Evolutionary conservation across 345 rosid genomes (phyloP), one percentile per base, ranked within the genome.

Genomic region (Linum usitatissimum): DNA sequence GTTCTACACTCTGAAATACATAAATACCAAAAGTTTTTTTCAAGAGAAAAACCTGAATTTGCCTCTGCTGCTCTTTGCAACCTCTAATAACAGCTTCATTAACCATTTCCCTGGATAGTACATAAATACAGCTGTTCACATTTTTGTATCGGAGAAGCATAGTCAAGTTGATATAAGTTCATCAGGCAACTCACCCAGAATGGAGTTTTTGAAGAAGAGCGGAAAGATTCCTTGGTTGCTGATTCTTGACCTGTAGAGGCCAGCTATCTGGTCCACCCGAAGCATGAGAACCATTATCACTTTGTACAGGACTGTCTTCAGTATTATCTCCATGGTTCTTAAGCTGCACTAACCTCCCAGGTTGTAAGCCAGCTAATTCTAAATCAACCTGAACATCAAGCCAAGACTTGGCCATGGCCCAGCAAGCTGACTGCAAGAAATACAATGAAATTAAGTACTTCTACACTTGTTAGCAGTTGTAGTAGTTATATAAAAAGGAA

Each of bases 361-460:
- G 90, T 70, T 79, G 81, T 67, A 77, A 77, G 57, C 74, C 79
- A 67, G 94, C 84, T 60, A 93, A 73, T 74, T 90, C 97, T 66
- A 86, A 64, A 80, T 90, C 99, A 77, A 93, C 92, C 77, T 81
- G 99, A 72, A 84, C 80, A 77, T 86, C 97, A 81, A 93, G 97
- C 99, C 99, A 90, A 39, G 97, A 93, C 71, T 84, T 93, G 66
- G 96, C 90, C 87, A 93, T 83, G 6, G 90, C 97, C 99, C 99
- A 93, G 82, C 96, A 93, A 20, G 97, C 99, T 76, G 99, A 79
- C 96, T 93, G 86, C 79, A 78, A 45, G 60, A 60, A 12, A 59
- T 12, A 9, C n/a, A 19, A 12, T 17, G 59, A 12, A 17, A 18
- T 28, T 55, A 55, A 17, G 9, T 55, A 14, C 30, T 9, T 34